Evolutionary conservation across 768 basidiomycete genomes (phyloP), one percentile per base, ranked within the genome.

Genomic region (Suillus sp.): DNA sequence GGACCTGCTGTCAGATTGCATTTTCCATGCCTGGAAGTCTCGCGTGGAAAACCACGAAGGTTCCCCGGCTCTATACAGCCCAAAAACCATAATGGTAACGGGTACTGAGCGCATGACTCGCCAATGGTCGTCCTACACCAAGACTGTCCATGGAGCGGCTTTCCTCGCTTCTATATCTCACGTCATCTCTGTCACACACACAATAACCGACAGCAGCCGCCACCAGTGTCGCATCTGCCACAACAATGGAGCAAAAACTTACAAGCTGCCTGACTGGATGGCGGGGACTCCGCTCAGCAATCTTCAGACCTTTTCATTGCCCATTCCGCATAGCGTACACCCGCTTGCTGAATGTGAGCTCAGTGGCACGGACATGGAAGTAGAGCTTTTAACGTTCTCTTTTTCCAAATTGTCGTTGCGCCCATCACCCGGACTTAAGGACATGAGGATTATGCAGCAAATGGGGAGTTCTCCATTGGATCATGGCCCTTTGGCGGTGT

Each of bases 191-290:
- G 16, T 30, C 14, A 27, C 27, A 27, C 8, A 16, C 25, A 27
- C 48, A 27, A 48, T 27, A 48, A 1, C 25, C 3, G 48, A 48
- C 14, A 27, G 16, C 7, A 48, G 2, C 8, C 27, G 25, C 14
- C 48, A 48, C 48, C 11, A 2, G 7, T 16, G 48, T 27, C 7
- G 16, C 8, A 16, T 18, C 48, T 48, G 48, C 25, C 48, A 27
- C 25, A 16, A 25, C 3, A 27, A 16, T 27, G 48, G 14, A 27
- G 8, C 16, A 7, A 27, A 48, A 30, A 16, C 5, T 27, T 48
- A 48, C 48, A 48, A 48, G 25, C 48, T 16, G 48, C 48, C 48
- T 27, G 48, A 48, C 3, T 48, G 48, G 48, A 48, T 48, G 27
- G 3, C 25, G 27, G 14, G 3, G 25, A 25, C 27, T 16, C 48